Conservation (phyloP, 768 basidiomycete species). For the Lentinula raphanica region DNA sequence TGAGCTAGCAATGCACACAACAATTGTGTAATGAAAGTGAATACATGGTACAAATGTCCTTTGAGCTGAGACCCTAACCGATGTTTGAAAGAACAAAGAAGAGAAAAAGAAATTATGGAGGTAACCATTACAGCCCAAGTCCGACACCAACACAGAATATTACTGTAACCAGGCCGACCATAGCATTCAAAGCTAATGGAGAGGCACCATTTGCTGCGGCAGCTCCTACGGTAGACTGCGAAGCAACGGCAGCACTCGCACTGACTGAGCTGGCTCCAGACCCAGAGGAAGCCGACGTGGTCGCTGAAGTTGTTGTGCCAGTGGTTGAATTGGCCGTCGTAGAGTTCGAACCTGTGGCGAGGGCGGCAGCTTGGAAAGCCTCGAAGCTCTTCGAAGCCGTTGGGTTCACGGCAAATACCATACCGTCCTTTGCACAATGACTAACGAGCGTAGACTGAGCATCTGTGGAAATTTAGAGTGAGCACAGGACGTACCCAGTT, state of each 20-base stretch:
- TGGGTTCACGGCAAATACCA: conserved; percentile 44
- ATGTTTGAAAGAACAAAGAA: background rate
- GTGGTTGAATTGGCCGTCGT: conserved; percentile 13
- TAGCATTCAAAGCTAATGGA: background rate
- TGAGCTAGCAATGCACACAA: background rate
- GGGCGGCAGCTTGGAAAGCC: conserved; percentile 29
- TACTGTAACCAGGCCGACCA: background rate
- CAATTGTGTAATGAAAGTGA: background rate
- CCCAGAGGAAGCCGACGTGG: conserved; percentile 4
- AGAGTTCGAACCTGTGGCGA: conserved; percentile 14
- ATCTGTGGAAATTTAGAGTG: background rate
- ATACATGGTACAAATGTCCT: background rate
- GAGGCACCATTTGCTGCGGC: background rate
- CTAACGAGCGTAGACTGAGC: background rate
- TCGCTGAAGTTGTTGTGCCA: conserved; percentile 8
- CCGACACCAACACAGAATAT: background rate
- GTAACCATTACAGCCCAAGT: background rate
- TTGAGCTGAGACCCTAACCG: background rate
- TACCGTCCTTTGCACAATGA: background rate
- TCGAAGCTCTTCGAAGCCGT: conserved; percentile 38
- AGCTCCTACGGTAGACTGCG: background rate
- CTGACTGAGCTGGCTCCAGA: background rate
- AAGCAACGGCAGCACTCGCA: background rate
- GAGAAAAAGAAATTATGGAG: background rate
- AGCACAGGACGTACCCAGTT: conserved; percentile 19